These are phyloP conservation scores for Pestalotiopsis sp. DNA, from an alignment of 2,329 filamentous ascomycete genomes.

Conservation along the genomic window DNA sequence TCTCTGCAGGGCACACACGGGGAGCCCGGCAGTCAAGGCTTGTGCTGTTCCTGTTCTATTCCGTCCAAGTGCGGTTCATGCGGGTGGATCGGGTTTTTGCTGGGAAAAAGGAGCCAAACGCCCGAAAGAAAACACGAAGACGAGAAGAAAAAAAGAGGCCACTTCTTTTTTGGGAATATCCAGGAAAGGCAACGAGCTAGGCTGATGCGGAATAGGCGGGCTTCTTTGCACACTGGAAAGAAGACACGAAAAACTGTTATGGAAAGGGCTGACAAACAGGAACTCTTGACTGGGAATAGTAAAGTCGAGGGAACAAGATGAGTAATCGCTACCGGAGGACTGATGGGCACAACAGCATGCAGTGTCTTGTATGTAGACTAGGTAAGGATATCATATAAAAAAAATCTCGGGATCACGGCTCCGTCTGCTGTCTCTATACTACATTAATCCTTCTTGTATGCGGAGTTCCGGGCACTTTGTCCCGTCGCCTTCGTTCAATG, in stretches of 20 bases:
- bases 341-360: neutral
- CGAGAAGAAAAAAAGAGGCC: neutral
- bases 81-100: neutral
- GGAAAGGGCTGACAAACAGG: neutral
- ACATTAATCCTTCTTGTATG: no score
- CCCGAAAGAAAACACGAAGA: neutral
- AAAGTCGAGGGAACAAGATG: neutral
- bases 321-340: neutral
- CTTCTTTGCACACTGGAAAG: neutral
- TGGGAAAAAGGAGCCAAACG: neutral
- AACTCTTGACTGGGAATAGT: neutral
- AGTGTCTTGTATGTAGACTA: no score
- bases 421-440: no score
- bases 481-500: no score
- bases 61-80: constrained; percentile 4
- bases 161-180: neutral
- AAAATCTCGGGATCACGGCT: no score
- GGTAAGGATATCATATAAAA: no score
- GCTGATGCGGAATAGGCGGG: constrained; percentile 2
- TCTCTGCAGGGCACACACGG: neutral
- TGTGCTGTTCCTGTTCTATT: neutral
- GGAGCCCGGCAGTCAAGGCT: neutral
- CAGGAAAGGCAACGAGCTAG: constrained; percentile 3
- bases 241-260: neutral
- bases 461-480: no score